phyloP scores from a whole-genome alignment of 73 alveolate genomes.

The Durusdinium trenchii region DNA sequence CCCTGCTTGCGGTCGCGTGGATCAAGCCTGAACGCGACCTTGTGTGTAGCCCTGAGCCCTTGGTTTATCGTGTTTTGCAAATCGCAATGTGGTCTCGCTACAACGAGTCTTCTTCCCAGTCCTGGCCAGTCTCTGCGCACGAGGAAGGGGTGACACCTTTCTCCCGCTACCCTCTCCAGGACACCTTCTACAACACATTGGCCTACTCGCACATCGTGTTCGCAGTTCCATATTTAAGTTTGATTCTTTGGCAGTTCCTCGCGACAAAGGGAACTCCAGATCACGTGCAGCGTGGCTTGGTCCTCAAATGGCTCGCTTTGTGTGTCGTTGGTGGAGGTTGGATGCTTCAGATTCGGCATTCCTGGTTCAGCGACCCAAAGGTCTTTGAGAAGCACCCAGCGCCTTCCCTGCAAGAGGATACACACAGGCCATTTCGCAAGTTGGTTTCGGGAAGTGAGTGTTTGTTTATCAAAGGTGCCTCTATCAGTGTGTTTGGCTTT shows the following conservation, averaged over 20 bases:
- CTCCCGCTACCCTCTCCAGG: constrained; percentile 52
- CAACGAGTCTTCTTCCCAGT: neutral
- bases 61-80: neutral
- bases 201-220: constrained; percentile 17
- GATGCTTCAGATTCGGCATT: constrained; percentile 66
- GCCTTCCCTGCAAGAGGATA: neutral
- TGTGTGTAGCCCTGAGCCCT: no score
- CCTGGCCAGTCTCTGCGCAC: neutral
- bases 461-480: no score
- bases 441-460: neutral
- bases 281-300: constrained; percentile 36
- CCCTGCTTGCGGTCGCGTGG: no score
- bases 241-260: constrained; percentile 31
- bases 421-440: neutral
- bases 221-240: neutral
- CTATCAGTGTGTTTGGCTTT: no score
- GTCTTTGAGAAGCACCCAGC: constrained; percentile 52
- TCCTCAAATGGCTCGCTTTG: constrained; percentile 25
- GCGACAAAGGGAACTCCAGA: neutral
- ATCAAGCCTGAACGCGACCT: no score
- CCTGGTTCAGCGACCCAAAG: constrained; percentile 50
- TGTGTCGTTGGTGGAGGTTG: constrained; percentile 35
- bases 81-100: neutral
- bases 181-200: constrained; percentile 31
- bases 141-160: constrained; percentile 35